Conservation (phyloP, 2,329 filamentous ascomycete species). For the Rutstroemia sp. region DNA sequence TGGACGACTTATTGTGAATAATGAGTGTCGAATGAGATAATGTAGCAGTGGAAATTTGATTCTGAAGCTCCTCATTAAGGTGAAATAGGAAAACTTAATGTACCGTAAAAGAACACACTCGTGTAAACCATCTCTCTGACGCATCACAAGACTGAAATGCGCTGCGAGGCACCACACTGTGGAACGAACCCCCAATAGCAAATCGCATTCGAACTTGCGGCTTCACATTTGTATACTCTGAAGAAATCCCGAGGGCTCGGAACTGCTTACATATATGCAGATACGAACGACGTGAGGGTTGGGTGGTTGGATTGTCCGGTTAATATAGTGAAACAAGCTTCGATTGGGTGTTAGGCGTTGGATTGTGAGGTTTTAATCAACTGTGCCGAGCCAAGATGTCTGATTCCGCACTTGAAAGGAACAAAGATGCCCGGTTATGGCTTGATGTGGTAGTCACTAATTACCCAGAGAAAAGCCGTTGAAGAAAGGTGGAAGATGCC, state of each 20-base stretch:
- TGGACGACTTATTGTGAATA: no score
- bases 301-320: not conserved
- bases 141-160: not conserved
- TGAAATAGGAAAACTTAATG: no score
- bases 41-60: no score
- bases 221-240: not conserved
- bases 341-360: not conserved
- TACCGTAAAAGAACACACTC: no score
- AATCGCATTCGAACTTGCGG: not conserved
- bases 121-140: not conserved
- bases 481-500: not conserved
- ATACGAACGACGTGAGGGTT: no score
- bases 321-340: not conserved
- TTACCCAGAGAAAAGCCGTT: not conserved
- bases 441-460: not conserved
- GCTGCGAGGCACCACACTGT: not conserved
- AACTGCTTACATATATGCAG: not conserved
- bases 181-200: no score
- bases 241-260: not conserved
- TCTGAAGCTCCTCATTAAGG: no score
- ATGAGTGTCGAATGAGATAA: no score
- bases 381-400: not conserved
- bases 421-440: not conserved
- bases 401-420: not conserved
- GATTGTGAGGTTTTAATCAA: no score